A percentile compares a stretch with the other conserved stretches of the same genome.
These are phyloP conservation scores for Ogataea minuta DNA, from an alignment of 805 yeast genomes.

Conservation along the genomic window DNA sequence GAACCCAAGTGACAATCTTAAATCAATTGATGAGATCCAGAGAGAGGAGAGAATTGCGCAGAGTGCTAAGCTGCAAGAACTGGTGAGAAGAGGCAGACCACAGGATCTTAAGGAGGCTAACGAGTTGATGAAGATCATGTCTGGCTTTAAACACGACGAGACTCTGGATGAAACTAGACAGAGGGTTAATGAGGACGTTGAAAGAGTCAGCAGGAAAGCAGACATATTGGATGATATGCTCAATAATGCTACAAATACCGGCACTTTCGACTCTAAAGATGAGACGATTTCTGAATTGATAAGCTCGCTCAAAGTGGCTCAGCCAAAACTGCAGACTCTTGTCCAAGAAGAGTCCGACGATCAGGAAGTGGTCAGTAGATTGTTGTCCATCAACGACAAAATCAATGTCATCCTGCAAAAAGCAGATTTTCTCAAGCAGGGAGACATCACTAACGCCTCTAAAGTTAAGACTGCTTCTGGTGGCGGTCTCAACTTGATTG, in stretches of 20 bases:
- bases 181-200: slow-evolving; percentile 78
- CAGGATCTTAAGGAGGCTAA: slow-evolving; percentile 95
- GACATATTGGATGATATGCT: slow-evolving; percentile 89
- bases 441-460: slow-evolving; percentile 55
- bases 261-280: slow-evolving; percentile 41
- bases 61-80: slow-evolving; percentile 91
- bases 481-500: slow-evolving; percentile 50
- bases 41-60: slow-evolving; percentile 91
- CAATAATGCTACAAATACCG: slow-evolving; percentile 43
- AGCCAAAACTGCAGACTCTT: slow-evolving; percentile 82
- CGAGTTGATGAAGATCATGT: slow-evolving; percentile 95
- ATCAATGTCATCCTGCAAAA: slow-evolving; percentile 68
- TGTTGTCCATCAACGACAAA: slow-evolving; percentile 70
- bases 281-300: slow-evolving; percentile 82
- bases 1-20: slow-evolving; percentile 82
- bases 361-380: slow-evolving; percentile 59
- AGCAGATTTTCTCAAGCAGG: slow-evolving; percentile 61
- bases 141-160: slow-evolving; percentile 90
- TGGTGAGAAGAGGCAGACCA: slow-evolving; percentile 93
- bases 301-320: slow-evolving; percentile 74
- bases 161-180: slow-evolving; percentile 67
- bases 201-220: slow-evolving; percentile 78
- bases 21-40: slow-evolving; percentile 86
- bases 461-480: slow-evolving; percentile 34
- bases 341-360: slow-evolving; percentile 76